phyloP scores from a whole-genome alignment of 139 green algal species.

The Yamagishiella unicocca region DNA sequence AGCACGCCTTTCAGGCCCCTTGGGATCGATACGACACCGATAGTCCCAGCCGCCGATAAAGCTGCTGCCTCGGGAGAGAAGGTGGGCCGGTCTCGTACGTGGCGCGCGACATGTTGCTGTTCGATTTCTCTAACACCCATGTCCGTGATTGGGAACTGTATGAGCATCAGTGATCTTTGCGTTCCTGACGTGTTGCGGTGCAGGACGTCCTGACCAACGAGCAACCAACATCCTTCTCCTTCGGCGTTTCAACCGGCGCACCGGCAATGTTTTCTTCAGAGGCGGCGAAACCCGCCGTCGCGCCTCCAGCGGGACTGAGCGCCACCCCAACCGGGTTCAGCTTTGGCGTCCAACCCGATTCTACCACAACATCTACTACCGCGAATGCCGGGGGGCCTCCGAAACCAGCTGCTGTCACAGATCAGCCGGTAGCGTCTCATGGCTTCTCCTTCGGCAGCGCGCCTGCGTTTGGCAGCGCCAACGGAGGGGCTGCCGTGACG shows the following conservation, averaged over 20 bases:
- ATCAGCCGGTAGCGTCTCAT: not conserved
- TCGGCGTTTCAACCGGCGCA: not conserved
- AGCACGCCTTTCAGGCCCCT: conserved; percentile 18
- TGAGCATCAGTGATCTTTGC: too few relatives aligned
- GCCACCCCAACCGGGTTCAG: not conserved
- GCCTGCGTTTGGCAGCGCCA: not conserved
- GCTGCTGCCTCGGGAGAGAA: not conserved
- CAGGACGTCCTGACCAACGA: too few relatives aligned
- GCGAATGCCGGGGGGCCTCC: too few relatives aligned
- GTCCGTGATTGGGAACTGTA: too few relatives aligned
- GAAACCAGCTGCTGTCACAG: not conserved
- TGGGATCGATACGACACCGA: not conserved
- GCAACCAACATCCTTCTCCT: not conserved
- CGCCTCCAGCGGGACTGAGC: not conserved
- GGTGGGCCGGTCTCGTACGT: too few relatives aligned
- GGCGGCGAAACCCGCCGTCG: not conserved
- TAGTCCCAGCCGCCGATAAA: not conserved
- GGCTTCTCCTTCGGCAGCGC: not conserved
- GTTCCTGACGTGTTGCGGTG: too few relatives aligned
- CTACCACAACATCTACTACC: not conserved
- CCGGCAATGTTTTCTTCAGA: not conserved
- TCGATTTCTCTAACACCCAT: too few relatives aligned
- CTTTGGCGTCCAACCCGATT: conserved; percentile 4
- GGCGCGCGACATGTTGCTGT: too few relatives aligned
- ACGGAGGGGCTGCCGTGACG: not conserved